These are phyloP conservation scores for Aquilaria sinensis DNA, from an alignment of 345 rosid genomes.

Conservation along the genomic window DNA sequence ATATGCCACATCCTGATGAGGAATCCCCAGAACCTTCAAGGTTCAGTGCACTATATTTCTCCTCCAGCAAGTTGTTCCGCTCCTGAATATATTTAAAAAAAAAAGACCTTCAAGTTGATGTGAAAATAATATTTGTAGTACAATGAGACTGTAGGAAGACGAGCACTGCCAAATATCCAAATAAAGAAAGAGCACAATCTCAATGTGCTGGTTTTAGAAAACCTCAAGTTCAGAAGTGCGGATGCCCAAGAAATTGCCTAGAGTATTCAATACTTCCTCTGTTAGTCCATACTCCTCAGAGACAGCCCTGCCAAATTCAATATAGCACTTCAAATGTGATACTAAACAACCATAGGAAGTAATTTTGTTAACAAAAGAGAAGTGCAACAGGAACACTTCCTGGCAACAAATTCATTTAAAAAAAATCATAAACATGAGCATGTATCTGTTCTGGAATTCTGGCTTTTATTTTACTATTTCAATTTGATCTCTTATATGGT, in stretches of 20 bases:
- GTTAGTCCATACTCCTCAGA: conserved; percentile 69
- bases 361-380: no score
- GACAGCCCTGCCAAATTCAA: conserved; percentile 56
- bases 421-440: no score
- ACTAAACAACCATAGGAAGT: no score
- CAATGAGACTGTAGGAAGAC: no score
- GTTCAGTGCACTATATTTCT: conserved; percentile 41
- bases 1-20: conserved; percentile 47
- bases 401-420: no score
- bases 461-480: no score
- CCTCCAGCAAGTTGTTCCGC: conserved; percentile 52
- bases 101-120: conserved; percentile 11
- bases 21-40: conserved; percentile 35
- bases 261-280: conserved; percentile 54
- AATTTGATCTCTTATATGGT: no score
- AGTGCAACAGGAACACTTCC: no score
- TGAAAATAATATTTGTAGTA: background rate
- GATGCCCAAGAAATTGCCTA: conserved; percentile 68
- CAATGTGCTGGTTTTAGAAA: conserved; percentile 8
- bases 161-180: conserved; percentile 2
- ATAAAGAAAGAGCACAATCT: conserved; percentile 5
- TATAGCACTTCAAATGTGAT: background rate
- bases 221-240: conserved; percentile 68
- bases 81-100: conserved; percentile 45
- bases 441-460: no score